Evolutionary conservation across 1,139 yeast genomes (phyloP).

Genomic region (Kurtzmaniella quercitrusa): DNA sequence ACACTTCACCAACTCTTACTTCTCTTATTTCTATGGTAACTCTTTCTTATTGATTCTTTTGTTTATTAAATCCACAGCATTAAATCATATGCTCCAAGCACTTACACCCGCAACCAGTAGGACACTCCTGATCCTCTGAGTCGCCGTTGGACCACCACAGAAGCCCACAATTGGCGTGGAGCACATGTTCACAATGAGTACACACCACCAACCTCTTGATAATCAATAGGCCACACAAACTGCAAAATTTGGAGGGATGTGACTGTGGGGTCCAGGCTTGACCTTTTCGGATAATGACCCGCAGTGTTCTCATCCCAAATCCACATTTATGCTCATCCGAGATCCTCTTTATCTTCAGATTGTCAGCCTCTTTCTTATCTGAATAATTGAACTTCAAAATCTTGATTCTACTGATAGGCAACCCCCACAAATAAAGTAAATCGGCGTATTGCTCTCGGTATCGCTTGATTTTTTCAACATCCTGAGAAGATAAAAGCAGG

Average conservation of each 20-base stretch:
- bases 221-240: conserved; percentile 60
- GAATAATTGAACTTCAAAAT: conserved; percentile 69
- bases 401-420: conserved; percentile 72
- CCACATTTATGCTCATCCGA: conserved; percentile 33
- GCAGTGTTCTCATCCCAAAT: conserved; percentile 34
- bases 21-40: too few species aligned
- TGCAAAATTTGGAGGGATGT: conserved; percentile 43
- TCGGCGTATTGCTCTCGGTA: conserved; percentile 77
- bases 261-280: conserved; percentile 31
- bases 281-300: conserved; percentile 8
- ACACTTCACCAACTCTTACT: too few species aligned
- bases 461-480: conserved; percentile 37
- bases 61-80: too few species aligned
- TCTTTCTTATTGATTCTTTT: too few species aligned
- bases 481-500: conserved; percentile 45
- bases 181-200: conserved; percentile 68
- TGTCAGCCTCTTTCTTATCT: conserved; percentile 13
- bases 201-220: conserved; percentile 65
- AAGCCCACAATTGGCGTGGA: conserved; percentile 75
- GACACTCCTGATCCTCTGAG: conserved; percentile 54
- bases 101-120: conserved; percentile 86
- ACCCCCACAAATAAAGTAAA: conserved; percentile 79
- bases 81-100: conserved; percentile 41
- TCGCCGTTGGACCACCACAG: conserved; percentile 65
- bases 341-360: conserved; percentile 4